Base-by-base conservation (phyloP, 2,329 filamentous ascomycete genomes). In the Colletotrichum agaves region DNA sequence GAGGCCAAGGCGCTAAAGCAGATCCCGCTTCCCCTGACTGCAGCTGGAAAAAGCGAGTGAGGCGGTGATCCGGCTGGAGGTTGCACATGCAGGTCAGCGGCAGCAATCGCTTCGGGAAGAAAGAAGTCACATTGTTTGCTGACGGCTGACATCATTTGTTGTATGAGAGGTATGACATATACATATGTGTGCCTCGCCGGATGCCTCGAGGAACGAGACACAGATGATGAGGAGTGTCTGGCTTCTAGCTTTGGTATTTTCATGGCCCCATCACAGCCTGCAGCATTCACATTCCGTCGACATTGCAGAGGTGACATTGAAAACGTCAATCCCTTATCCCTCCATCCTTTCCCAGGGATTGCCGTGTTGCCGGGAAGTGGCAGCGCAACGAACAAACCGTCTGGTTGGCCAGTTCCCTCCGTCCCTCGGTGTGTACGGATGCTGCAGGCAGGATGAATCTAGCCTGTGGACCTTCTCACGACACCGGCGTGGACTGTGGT, bases 281-380 rank as follows among this genome's bases (percentile, higher is more conserved):
- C 27, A 49, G 4, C 5, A 5, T 31, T 13, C 13, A 10, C 13
- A 3, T 15, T 19, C 21, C 27, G 21, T 17, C 15, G 44, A 12
- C n/a, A 41, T 41, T 41, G 37, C 5, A 43, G 39, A 17, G 15
- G 17, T n/a, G n/a, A 47, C 27, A 27, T 33, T 4, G 3, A n/a
- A 50, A 15, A 50, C 12, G 21, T n/a, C 47, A 50, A 50, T 50
- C 47, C 47, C 47, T 50, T 23, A 50, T 50, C 23, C 47, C 31
- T 27, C 11, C 10, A 4, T 15, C 11, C 11, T 37, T 37, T 2
- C 8, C 23, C 47, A 33, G 23, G 47, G 46, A 53, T 35, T 53
- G 49, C 27, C 15, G 49, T n/a, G 31, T 37, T 53, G 49, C 27
- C 49, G 49, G 23, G 39, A 43, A 43, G 39, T 43, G 17, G 49